phyloP scores from a whole-genome alignment of 1,284 basidiomycete species.

The Mycosarcoma mackinlayi region DNA sequence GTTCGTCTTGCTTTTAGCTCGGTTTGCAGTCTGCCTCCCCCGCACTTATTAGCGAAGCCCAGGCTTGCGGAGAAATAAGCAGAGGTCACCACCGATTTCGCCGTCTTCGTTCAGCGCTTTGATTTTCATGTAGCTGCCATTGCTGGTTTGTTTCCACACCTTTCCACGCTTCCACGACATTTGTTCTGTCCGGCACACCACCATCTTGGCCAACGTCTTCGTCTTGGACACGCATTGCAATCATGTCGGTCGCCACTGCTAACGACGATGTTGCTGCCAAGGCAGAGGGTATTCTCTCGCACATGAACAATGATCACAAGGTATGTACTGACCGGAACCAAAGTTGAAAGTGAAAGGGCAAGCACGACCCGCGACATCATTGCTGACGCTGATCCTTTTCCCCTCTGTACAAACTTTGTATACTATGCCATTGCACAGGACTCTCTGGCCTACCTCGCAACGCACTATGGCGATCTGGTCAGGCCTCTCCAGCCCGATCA shows the following conservation, averaged over 20 bases:
- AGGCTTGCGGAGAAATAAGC: too few species aligned
- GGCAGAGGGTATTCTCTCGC: conserved; percentile 41
- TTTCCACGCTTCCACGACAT: conserved; percentile 7
- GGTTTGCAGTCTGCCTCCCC: too few species aligned
- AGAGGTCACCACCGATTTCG: too few species aligned
- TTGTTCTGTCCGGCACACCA: conserved; percentile 7
- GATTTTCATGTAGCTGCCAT: too few species aligned
- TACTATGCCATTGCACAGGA: too few species aligned
- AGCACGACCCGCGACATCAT: too few species aligned
- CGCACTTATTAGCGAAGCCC: too few species aligned
- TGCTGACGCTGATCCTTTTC: too few species aligned
- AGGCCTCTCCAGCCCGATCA: conserved; percentile 34
- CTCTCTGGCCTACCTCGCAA: conserved; percentile 48
- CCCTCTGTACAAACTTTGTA: too few species aligned
- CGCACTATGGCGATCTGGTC: conserved; percentile 40
- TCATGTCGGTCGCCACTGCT: conserved; percentile 15
- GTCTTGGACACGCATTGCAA: not conserved
- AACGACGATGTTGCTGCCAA: conserved; percentile 44
- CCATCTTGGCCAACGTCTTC: not conserved
- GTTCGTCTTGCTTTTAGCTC: too few species aligned
- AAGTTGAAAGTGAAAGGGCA: too few species aligned
- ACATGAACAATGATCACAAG: conserved; percentile 56
- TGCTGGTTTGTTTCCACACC: not conserved
- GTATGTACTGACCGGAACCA: conserved; percentile 19
- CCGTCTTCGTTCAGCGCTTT: too few species aligned